phyloP scores from a whole-genome alignment of 768 basidiomycete species.

The Dentipellis fragilis region DNA sequence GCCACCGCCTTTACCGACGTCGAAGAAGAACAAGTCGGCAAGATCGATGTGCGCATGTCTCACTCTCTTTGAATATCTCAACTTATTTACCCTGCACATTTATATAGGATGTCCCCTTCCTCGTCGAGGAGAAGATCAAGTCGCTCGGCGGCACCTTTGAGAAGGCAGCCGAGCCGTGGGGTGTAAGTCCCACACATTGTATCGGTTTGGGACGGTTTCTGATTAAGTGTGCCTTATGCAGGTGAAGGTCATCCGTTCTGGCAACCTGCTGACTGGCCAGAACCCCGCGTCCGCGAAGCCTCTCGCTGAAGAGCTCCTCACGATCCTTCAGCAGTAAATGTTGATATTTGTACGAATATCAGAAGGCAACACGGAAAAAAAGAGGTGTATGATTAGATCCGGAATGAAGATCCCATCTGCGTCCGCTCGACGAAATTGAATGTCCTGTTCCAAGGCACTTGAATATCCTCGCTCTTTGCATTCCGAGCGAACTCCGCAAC shows the following conservation, averaged over 20 bases:
- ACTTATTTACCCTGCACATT: not conserved
- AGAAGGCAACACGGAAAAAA: too few species aligned
- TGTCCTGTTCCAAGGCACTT: too few species aligned
- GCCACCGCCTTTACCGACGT: constrained; percentile 63
- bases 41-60: constrained; percentile 29
- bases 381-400: too few species aligned
- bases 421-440: too few species aligned
- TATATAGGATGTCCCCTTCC: constrained; percentile 52
- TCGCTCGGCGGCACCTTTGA: constrained; percentile 58
- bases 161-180: constrained; percentile 48
- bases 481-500: too few species aligned
- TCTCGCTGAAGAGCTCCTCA: constrained; percentile 46
- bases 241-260: constrained; percentile 45
- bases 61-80: not conserved
- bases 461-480: too few species aligned
- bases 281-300: constrained; percentile 59
- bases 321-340: constrained; percentile 28
- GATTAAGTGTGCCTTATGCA: not conserved
- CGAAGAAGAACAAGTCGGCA: constrained; percentile 46
- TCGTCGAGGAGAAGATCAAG: constrained; percentile 55
- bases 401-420: too few species aligned
- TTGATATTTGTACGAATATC: too few species aligned
- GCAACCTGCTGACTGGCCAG: constrained; percentile 59
- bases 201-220: not conserved
- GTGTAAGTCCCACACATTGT: constrained; percentile 28